Percentiles rank a stretch among this genome's conserved stretches.
Conservation (phyloP, 2,329 filamentous ascomycete species). For the Cladosporium sp. region DNA sequence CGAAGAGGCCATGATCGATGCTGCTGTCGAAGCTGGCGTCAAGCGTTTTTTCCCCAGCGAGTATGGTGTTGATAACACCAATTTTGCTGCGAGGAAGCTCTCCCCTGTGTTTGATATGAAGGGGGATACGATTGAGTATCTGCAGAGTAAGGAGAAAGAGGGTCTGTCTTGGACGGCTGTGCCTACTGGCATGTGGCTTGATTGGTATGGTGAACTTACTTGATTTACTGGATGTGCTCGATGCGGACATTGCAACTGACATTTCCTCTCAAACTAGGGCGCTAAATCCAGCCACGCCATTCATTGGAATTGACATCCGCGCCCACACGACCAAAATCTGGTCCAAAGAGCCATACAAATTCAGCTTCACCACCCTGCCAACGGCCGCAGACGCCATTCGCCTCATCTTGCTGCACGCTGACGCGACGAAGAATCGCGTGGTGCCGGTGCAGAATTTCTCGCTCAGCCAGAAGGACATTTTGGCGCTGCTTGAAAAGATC, state of each 20-base stretch:
- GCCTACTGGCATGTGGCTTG: slow-evolving; percentile 31
- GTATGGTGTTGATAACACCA: slow-evolving; percentile 36
- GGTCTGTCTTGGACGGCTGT: slow-evolving; percentile 29
- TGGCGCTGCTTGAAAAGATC: slow-evolving; percentile 61
- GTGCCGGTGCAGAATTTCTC: slow-evolving; percentile 64
- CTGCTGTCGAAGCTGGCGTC: slow-evolving; percentile 37
- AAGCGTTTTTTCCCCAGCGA: slow-evolving; percentile 39
- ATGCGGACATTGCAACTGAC: too few species aligned
- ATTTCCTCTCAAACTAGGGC: too few species aligned
- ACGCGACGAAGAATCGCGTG: slow-evolving; percentile 29
- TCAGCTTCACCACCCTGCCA: slow-evolving; percentile 25
- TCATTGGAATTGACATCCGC: slow-evolving; percentile 15
- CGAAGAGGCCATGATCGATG: slow-evolving; percentile 35
- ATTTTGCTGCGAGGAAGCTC: slow-evolving; percentile 26
- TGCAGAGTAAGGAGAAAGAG: slow-evolving; percentile 22
- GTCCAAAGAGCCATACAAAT: slow-evolving; percentile 29
- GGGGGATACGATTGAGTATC: slow-evolving; percentile 30
- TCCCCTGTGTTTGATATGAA: slow-evolving; percentile 33
- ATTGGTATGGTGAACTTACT: slow-evolving; percentile 25
- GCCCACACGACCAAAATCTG: slow-evolving; percentile 19
- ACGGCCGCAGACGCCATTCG: slow-evolving; percentile 28
- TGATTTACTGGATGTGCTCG: slow-evolving; percentile 23
- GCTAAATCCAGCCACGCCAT: slow-evolving; percentile 12
- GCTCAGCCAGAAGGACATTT: slow-evolving; percentile 55
- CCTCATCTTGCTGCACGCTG: slow-evolving; percentile 25